phyloP scores from a whole-genome alignment of 345 rosid species.

The Dipteronia sinensis region DNA sequence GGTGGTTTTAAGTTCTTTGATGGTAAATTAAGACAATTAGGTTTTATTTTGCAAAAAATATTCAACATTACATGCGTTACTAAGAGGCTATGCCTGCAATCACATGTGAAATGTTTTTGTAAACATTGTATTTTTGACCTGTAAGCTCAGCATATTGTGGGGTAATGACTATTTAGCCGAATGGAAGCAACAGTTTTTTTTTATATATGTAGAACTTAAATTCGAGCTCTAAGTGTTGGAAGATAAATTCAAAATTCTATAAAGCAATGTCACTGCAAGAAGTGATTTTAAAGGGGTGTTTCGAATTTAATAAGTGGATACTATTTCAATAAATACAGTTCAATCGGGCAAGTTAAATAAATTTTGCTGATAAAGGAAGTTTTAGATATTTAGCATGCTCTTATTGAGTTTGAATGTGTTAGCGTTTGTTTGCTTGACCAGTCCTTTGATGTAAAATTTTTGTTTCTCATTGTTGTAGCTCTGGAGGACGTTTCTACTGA shows the following conservation, averaged over 20 bases:
- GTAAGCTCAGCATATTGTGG: neutral
- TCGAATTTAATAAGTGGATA: neutral
- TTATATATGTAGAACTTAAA: neutral
- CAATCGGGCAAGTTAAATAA: neutral
- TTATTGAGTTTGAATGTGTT: neutral
- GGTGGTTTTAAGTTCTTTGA: neutral
- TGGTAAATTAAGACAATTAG: neutral
- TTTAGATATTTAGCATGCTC: neutral
- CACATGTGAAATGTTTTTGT: neutral
- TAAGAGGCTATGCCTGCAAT: neutral
- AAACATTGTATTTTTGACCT: neutral
- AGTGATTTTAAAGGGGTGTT: neutral
- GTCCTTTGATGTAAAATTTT: constrained; percentile 11
- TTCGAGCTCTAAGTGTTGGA: neutral
- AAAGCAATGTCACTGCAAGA: neutral
- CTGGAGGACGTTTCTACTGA: constrained; percentile 90
- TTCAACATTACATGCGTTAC: neutral
- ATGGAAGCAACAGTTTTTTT: too few relatives aligned
- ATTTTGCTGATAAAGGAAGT: neutral
- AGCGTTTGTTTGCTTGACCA: constrained; percentile 7
- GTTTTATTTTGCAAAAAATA: neutral
- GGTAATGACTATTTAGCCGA: neutral
- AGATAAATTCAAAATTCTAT: neutral
- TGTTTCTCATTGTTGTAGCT: constrained; percentile 44
- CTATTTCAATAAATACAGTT: neutral